Evolutionary conservation across 345 rosid genomes (phyloP).

Genomic region (Reutealis trisperma): DNA sequence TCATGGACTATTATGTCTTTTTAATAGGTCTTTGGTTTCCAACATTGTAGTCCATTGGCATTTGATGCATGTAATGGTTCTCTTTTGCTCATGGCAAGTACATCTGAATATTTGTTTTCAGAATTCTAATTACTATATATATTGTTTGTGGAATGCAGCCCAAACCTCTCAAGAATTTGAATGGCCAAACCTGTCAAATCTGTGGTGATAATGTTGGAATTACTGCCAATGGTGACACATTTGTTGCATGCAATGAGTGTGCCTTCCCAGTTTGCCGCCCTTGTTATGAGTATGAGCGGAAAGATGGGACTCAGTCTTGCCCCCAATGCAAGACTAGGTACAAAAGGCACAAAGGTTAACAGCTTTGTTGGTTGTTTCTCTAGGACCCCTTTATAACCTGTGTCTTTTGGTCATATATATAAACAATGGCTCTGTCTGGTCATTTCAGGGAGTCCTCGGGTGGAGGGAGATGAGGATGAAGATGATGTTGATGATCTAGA

Average conservation of each 20-base stretch:
- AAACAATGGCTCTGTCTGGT: slow-evolving; percentile 1
- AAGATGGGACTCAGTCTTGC: slow-evolving; percentile 97
- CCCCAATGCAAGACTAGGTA: slow-evolving; percentile 99
- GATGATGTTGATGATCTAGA: slow-evolving; percentile 95
- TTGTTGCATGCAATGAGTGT: slow-evolving; percentile 99
- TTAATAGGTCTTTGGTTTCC: neutral
- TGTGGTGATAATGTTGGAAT: slow-evolving; percentile 89
- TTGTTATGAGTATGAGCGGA: slow-evolving; percentile 97
- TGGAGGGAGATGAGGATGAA: slow-evolving; percentile 98
- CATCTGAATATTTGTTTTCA: neutral
- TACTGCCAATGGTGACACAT: slow-evolving; percentile 61
- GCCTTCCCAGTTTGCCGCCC: slow-evolving; percentile 98
- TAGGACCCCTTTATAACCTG: neutral
- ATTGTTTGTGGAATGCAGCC: slow-evolving; percentile 56
- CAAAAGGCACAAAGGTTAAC: slow-evolving; percentile 83
- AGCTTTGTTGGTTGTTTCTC: neutral
- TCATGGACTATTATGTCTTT: neutral
- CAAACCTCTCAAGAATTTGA: slow-evolving; percentile 72
- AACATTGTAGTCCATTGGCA: neutral
- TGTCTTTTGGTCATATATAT: neutral
- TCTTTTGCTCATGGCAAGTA: neutral
- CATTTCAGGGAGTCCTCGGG: slow-evolving; percentile 83
- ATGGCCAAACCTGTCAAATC: slow-evolving; percentile 87
- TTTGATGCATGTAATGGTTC: neutral
- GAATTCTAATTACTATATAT: slow-evolving; percentile 19